Base-by-base conservation (phyloP, 1,284 basidiomycete genomes). In the Leccinum huronense region DNA sequence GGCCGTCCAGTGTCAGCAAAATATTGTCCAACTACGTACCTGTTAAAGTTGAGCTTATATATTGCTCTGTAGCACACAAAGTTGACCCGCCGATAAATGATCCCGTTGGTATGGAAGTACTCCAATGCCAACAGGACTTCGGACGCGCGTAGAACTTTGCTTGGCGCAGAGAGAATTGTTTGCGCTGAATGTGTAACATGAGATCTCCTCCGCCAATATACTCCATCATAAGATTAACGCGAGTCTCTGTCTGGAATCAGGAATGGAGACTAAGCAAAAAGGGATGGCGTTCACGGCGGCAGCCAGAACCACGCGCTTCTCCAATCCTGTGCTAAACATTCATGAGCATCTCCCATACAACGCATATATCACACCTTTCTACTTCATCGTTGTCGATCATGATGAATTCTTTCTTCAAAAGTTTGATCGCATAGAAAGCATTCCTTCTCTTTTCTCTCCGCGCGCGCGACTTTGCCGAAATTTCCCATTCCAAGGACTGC, bases 391-490 rank as follows among this genome's bases (percentile, higher is more conserved):
- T 99, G 76, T 99, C 97, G 71, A 99, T 27, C 23, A 27, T 99
- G 77, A 99, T 99, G 74, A 99, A 99, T 80, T 99, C 97, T 78
- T 99, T 99, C 84, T 99, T 99, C 75, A 99, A 79, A 45, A 99
- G 97, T 80, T 99, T 99, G 84, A 99, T 98, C n/a, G 97, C 97
- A 77, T 93, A 99, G 65, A 99, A 79, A 65, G 86, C 87, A 72
- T 88, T 94, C 33, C 88, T 86, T 73, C 85, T 88, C 86, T 98
- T 99, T 83, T 99, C 97, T 79, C 23, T 99, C 97, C 19, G 97
- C 97, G 63, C 99, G 83, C 97, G 99, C 99, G 79, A 99, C 97
- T 79, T 99, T 99, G 64, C 97, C 97, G 73, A 99, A 99, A 80
- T 99, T 99, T 75, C 97, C 97, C 80, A 99, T 99, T 65, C 97